Conservation (phyloP, 2,329 filamentous ascomycete genomes). For the Fusarium albidum region DNA sequence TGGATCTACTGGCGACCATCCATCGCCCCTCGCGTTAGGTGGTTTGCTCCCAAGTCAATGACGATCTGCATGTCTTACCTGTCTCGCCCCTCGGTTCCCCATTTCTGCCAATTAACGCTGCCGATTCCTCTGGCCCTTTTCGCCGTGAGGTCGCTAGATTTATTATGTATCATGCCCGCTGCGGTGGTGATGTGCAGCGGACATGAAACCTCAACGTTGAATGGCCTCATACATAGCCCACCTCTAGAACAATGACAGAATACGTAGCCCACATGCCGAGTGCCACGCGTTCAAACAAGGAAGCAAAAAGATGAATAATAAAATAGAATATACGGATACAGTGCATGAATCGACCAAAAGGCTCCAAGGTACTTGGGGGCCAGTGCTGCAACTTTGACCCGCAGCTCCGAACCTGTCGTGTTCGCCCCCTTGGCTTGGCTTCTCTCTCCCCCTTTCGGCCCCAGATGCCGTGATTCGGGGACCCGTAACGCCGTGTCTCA, state of each 20-base stretch:
- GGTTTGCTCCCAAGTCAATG: no score
- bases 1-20: slow-evolving; percentile 29
- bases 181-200: no score
- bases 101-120: not conserved
- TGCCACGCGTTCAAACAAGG: slow-evolving; percentile 30
- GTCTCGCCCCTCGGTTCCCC: no score
- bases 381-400: not conserved
- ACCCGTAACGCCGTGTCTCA: slow-evolving; percentile 27
- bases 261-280: slow-evolving; percentile 23
- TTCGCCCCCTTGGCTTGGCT: slow-evolving; percentile 8
- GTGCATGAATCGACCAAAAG: slow-evolving; percentile 24
- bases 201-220: no score
- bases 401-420: slow-evolving; percentile 7
- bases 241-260: slow-evolving; percentile 3
- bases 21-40: not conserved
- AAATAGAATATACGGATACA: slow-evolving; percentile 22
- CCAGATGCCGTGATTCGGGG: slow-evolving; percentile 10
- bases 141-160: no score
- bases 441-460: not conserved
- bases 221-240: slow-evolving; percentile 1
- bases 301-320: not conserved
- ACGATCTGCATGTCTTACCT: no score
- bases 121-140: not conserved
- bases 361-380: not conserved
- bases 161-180: slow-evolving; percentile 1